These are phyloP conservation scores for Picea sitchensis DNA, from an alignment of 75 land plant species.

Conservation along the genomic window DNA sequence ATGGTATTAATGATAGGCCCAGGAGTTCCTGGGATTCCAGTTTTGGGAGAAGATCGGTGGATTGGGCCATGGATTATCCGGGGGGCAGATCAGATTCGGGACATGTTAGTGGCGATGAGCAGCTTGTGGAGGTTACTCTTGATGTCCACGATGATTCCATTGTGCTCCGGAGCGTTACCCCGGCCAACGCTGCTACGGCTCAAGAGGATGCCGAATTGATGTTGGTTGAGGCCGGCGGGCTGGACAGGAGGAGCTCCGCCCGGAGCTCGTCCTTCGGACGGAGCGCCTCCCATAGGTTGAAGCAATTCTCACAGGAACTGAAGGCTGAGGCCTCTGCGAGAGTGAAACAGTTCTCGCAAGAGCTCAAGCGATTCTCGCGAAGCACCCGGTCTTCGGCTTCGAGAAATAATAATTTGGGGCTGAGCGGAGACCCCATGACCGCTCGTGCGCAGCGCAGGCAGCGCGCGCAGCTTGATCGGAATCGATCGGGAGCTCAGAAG, in stretches of 20 bases:
- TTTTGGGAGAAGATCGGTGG: too few relatives aligned
- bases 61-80: too few relatives aligned
- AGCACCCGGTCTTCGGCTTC: conserved; percentile 16
- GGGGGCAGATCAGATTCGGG: too few relatives aligned
- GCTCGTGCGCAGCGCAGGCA: conserved; percentile 41
- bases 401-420: neutral
- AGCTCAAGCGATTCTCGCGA: conserved; percentile 49
- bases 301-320: conserved; percentile 65
- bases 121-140: conserved; percentile 66
- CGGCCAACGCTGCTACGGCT: conserved; percentile 19
- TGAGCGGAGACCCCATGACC: conserved; percentile 1
- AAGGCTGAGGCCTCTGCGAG: conserved; percentile 58
- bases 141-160: conserved; percentile 69
- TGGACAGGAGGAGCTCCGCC: conserved; percentile 12
- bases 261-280: conserved; percentile 35
- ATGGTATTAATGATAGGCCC: too few relatives aligned
- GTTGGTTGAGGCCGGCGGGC: conserved; percentile 6
- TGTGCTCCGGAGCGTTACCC: conserved; percentile 58
- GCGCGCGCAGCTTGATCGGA: conserved; percentile 50
- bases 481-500: conserved; percentile 70
- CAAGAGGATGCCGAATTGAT: conserved; percentile 3
- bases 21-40: too few relatives aligned
- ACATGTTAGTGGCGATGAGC: conserved; percentile 22
- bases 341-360: conserved; percentile 63
- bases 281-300: conserved; percentile 35